Evolutionary conservation across 148 eudicot species (phyloP).

Genomic region (Suaeda aralocaspica): DNA sequence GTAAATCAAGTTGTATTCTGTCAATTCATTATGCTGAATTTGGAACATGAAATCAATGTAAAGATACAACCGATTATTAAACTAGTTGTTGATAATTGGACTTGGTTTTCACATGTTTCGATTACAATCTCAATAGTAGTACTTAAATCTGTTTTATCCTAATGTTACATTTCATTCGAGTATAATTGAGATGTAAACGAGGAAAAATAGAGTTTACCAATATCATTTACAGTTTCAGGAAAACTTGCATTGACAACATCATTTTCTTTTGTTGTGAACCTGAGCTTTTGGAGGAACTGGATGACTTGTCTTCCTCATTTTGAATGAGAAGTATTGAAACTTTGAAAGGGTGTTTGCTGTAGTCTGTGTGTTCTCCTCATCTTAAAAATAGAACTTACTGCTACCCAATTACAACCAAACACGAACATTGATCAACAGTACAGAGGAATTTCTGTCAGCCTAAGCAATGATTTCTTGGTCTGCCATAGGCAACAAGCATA

Average conservation of each 20-base stretch:
- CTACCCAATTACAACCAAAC: not conserved
- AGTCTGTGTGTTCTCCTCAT: not conserved
- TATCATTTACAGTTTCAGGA: too few species aligned
- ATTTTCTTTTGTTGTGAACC: not conserved
- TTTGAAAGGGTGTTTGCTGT: not conserved
- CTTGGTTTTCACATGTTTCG: not conserved
- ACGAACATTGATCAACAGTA: not conserved
- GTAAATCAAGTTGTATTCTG: not conserved
- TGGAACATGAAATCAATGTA: not conserved
- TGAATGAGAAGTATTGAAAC: not conserved
- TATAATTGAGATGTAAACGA: not conserved
- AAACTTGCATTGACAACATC: not conserved
- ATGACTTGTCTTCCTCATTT: not conserved
- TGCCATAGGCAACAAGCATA: not conserved
- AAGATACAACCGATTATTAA: not conserved
- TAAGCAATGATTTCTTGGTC: not conserved
- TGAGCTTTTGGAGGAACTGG: not conserved
- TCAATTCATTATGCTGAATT: not conserved
- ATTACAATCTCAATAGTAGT: not conserved
- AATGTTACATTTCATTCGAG: not conserved
- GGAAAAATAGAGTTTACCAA: not conserved
- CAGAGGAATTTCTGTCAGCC: not conserved
- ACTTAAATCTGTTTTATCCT: not conserved
- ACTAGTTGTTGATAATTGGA: not conserved
- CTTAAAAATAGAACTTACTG: too few species aligned